Evolutionary conservation across 768 basidiomycete species (phyloP), one percentile per base, ranked within the genome.

Genomic region (Steccherinum ochraceum): DNA sequence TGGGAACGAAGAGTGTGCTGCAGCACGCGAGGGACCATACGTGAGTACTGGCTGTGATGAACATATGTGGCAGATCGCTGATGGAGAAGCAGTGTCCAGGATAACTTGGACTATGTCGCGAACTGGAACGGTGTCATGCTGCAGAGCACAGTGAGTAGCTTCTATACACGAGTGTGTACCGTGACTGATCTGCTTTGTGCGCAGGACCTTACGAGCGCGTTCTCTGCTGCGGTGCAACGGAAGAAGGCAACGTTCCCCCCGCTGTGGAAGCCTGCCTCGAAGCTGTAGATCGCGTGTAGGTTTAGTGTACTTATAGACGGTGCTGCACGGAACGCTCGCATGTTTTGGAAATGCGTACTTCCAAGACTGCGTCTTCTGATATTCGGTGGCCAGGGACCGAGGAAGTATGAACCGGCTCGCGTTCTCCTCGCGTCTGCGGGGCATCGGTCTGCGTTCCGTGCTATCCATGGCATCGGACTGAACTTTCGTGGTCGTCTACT

Each of bases 21-120:
- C 72, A 78, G 12, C 89, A 95, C 67, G 74, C 89, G 4, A 66
- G 87, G 51, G 91, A 95, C 63, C 84, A 94, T 60, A 77, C 75
- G 88, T 88, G 46, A 48, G 80, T 65, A 7, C 16, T 7, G 30
- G 7, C 16, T 35, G 30, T 53, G 21, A 35, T 39, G 44, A 25
- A 20, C 7, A 19, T 5, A 21, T 26, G n/a, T 35, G 30, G 16
- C 30, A 16, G 30, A 16, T 35, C 16, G 30, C 30, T 35, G 30
- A 35, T 35, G 7, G 7, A 7, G 30, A 7, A 7, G 30, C 45
- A 69, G 67, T 43, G 64, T 69, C 5, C 58, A 69, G 23, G 76
- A 80, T 47, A 81, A 77, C 45, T 63, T 84, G 35, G 69, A 74
- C 27, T 84, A 83, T 52, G 80, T 79, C 0, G 75, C 76, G 0